Conservation (phyloP, 148 eudicot genomes). For the Fagopyrum tataricum region DNA sequence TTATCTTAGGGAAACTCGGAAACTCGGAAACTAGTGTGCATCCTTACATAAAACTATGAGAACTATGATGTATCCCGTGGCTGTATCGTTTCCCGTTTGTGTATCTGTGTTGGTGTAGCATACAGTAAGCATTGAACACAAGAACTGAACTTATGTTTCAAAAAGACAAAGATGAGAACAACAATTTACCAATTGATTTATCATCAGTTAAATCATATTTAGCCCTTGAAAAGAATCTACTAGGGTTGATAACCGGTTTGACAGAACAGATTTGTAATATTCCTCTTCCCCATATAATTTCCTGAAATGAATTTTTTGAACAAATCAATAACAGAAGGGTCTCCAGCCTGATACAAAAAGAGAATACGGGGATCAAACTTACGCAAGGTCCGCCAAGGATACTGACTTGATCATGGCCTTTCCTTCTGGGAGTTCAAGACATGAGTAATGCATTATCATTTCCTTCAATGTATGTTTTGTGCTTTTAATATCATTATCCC, state of each 20-base stretch:
- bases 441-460: conserved; percentile 77
- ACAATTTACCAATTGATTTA: no score
- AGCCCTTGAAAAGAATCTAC: background rate
- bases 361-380: conserved; percentile 22
- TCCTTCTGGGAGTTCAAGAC: conserved; percentile 72
- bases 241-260: background rate
- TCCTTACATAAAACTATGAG: no score
- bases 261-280: conserved; percentile 11
- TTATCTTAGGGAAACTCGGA: no score
- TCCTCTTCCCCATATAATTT: conserved; percentile 2
- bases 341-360: conserved; percentile 3
- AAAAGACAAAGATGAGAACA: no score
- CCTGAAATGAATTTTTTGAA: background rate
- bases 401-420: conserved; percentile 67
- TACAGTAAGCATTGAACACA: no score
- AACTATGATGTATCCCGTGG: no score
- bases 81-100: no score
- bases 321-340: background rate
- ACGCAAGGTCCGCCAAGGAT: conserved; percentile 65
- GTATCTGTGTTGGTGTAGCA: no score
- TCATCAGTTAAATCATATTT: no score
- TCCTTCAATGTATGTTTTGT: conserved; percentile 79
- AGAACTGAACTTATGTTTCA: no score
- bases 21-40: no score
- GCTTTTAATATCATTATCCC: conserved; percentile 84